Conservation (phyloP, 441 rosid genomes). For the Syzygium syzygioides region DNA sequence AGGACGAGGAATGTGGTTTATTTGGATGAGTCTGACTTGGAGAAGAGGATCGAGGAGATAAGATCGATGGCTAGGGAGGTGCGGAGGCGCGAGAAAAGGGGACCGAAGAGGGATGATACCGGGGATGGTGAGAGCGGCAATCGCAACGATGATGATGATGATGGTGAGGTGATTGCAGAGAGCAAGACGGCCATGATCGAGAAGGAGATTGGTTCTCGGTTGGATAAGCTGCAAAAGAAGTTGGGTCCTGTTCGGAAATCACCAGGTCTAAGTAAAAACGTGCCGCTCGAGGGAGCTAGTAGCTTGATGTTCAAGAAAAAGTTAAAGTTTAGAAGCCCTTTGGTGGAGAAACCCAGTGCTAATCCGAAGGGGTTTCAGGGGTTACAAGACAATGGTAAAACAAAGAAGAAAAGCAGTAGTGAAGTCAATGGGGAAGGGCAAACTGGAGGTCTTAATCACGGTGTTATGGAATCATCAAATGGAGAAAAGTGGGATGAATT, state of each 20-base stretch:
- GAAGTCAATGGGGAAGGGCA: neutral
- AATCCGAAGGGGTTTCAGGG: conserved; percentile 49
- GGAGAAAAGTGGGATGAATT: neutral
- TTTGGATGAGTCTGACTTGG: conserved; percentile 31
- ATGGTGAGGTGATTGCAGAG: conserved; percentile 13
- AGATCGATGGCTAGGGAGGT: conserved; percentile 66
- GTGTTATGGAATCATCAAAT: neutral
- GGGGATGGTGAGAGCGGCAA: neutral
- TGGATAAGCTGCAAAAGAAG: conserved; percentile 54
- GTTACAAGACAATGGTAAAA: conserved; percentile 7
- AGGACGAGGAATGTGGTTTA: conserved; percentile 15
- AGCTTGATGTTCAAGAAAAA: conserved; percentile 51
- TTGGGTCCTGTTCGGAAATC: conserved; percentile 40
- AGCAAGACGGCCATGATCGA: conserved; percentile 33
- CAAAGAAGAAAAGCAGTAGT: conserved; percentile 8
- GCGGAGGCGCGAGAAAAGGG: conserved; percentile 44
- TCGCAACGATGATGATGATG: conserved; percentile 12
- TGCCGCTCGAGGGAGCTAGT: neutral
- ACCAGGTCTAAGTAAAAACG: conserved; percentile 23
- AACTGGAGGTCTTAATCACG: neutral
- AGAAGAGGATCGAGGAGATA: conserved; percentile 52
- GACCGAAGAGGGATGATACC: neutral
- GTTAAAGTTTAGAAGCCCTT: conserved; percentile 34
- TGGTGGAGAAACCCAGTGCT: conserved; percentile 14
- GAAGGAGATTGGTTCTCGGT: conserved; percentile 55